Percentiles rank a stretch among this genome's conserved stretches.
phyloP scores from a whole-genome alignment of 352 stramenopile genomes.

The Pythium pectinolyticum region DNA sequence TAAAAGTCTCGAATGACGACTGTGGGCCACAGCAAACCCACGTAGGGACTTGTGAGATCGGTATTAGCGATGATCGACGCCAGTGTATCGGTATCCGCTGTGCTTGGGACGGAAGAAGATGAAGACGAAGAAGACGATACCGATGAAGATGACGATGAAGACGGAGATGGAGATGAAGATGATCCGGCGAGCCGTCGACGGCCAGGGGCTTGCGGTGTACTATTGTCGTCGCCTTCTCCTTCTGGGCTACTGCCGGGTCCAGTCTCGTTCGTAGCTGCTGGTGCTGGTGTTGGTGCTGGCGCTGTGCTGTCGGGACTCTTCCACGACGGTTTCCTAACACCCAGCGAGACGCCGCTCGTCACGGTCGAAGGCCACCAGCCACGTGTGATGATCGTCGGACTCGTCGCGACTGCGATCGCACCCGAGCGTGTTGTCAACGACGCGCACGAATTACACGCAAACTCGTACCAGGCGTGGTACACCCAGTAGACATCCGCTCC shows the following conservation, averaged over 20 bases:
- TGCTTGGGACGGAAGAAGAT: not conserved
- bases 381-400: conserved; percentile 35
- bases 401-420: conserved; percentile 34
- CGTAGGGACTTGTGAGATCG: conserved; percentile 17
- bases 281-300: not conserved
- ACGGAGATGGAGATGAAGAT: too few relatives aligned
- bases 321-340: conserved; percentile 22
- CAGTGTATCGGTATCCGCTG: not conserved
- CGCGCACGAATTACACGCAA: conserved; percentile 37
- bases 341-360: conserved; percentile 60
- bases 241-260: not conserved
- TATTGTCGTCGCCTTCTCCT: not conserved
- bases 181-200: not conserved
- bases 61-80: not conserved
- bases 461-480: conserved; percentile 43
- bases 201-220: not conserved
- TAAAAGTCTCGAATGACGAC: conserved; percentile 66
- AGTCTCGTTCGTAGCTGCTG: not conserved
- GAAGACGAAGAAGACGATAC: conserved; percentile 2
- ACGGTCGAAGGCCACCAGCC: conserved; percentile 66
- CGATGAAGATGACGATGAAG: conserved; percentile 9
- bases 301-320: not conserved
- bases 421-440: conserved; percentile 2
- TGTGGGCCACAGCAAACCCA: conserved; percentile 50
- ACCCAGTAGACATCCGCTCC: conserved; percentile 66